phyloP scores from a whole-genome alignment of 2,329 filamentous ascomycete genomes.

The Hypoxylon sp. region DNA sequence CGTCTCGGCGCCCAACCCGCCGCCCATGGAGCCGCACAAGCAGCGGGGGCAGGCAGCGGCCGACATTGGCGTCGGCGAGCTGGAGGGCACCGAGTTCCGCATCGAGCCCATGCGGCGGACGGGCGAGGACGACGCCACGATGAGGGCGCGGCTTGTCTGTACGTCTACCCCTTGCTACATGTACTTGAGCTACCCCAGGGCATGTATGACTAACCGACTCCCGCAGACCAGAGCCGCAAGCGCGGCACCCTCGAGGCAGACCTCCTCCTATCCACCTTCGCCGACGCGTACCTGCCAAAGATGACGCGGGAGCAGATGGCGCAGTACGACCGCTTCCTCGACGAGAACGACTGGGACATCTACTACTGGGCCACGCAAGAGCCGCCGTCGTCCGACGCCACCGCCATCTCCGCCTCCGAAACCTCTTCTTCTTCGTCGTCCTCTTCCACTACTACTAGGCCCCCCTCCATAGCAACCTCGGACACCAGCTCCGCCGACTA shows the following conservation, averaged over 20 bases:
- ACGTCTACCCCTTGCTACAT: constrained; percentile 55
- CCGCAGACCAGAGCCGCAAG: constrained; percentile 92
- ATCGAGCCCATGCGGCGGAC: constrained; percentile 88
- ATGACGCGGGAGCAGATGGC: constrained; percentile 81
- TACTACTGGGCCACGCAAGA: constrained; percentile 99
- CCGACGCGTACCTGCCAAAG: constrained; percentile 77
- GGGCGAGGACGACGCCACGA: constrained; percentile 87
- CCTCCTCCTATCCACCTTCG: constrained; percentile 95
- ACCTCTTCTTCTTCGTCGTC: not conserved
- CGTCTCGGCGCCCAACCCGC: constrained; percentile 41
- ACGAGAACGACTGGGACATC: constrained; percentile 99
- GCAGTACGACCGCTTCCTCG: constrained; percentile 92
- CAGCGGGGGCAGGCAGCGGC: constrained; percentile 9
- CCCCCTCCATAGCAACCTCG: constrained; percentile 61
- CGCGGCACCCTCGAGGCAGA: constrained; percentile 96
- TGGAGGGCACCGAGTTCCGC: constrained; percentile 86
- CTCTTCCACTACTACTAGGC: not conserved
- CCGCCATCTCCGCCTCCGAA: constrained; percentile 19
- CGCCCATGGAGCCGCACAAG: constrained; percentile 50
- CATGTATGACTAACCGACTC: not conserved
- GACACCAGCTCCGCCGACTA: constrained; percentile 63
- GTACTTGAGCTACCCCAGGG: too few relatives aligned
- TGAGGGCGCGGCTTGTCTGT: constrained; percentile 85
- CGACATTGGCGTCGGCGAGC: constrained; percentile 86
- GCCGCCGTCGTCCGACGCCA: constrained; percentile 60